These are phyloP conservation scores for Arabis alpina DNA, from an alignment of 345 rosid genomes.

Conservation along the genomic window DNA sequence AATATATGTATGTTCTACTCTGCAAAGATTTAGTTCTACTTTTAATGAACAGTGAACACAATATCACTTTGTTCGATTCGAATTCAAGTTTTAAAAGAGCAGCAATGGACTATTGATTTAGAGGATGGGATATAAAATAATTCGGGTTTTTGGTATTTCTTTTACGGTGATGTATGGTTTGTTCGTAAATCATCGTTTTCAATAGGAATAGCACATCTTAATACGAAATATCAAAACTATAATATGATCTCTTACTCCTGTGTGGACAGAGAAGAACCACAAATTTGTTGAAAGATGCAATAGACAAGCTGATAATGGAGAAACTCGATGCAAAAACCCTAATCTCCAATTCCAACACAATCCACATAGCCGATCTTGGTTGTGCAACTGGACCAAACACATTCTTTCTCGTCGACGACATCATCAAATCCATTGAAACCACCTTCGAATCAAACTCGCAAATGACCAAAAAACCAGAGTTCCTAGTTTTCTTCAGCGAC, in stretches of 20 bases:
- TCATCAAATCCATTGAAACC: conserved; percentile 42
- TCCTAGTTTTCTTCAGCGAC: conserved; percentile 60
- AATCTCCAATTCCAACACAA: conserved; percentile 43
- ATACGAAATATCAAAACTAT: not conserved
- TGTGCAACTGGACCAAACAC: conserved; percentile 77
- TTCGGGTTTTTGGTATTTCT: too few relatives aligned
- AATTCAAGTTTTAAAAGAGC: too few relatives aligned
- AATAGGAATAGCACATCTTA: conserved; percentile 3
- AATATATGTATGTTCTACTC: not conserved
- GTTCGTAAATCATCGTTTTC: not conserved
- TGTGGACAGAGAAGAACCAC: conserved; percentile 50
- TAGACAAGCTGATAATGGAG: conserved; percentile 47
- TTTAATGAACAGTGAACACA: not conserved
- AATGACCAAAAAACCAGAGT: conserved; percentile 43
- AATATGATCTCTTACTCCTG: conserved; percentile 3
- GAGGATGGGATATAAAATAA: too few relatives aligned
- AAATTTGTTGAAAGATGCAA: conserved; percentile 45
- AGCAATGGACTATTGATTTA: too few relatives aligned
- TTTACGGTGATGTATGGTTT: too few relatives aligned
- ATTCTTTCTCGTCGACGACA: conserved; percentile 47
- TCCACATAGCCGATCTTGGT: conserved; percentile 65
- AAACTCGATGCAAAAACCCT: conserved; percentile 52
- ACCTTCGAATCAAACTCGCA: conserved; percentile 38
- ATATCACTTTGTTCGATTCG: not conserved
- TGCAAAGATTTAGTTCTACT: not conserved